Evolutionary conservation across 176 grass and related monocot genomes (phyloP).

Genomic region (Ensete glaucum): DNA sequence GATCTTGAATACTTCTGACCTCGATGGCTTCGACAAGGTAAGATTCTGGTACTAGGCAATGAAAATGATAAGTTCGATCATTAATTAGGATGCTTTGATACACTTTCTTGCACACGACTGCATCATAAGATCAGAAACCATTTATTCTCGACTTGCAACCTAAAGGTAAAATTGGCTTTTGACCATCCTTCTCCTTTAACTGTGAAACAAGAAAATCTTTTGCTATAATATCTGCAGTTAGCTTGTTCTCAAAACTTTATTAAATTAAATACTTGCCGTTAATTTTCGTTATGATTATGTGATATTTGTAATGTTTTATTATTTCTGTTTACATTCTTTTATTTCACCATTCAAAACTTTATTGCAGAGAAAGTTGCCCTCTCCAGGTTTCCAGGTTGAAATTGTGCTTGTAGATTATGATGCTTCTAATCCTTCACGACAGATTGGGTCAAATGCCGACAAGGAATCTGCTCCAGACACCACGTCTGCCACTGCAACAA

Average conservation of each 20-base stretch:
- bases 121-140: not conserved
- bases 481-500: conserved; percentile 18
- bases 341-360: conserved; percentile 13
- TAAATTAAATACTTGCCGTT: not conserved
- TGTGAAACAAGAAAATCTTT: not conserved
- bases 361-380: conserved; percentile 82
- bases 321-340: not conserved
- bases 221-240: too few species aligned
- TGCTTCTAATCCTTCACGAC: conserved; percentile 41
- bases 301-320: not conserved
- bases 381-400: conserved; percentile 86
- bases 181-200: not conserved
- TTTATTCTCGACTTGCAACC: not conserved
- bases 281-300: not conserved
- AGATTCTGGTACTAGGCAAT: conserved; percentile 5
- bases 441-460: conserved; percentile 22
- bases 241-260: not conserved
- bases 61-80: too few species aligned
- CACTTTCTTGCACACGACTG: too few species aligned
- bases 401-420: conserved; percentile 78
- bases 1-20: conserved; percentile 64
- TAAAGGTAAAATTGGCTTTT: not conserved
- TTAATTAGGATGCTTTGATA: too few species aligned
- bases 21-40: conserved; percentile 99
- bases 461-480: conserved; percentile 30